Percentiles rank a stretch among this genome's conserved stretches.
These are phyloP conservation scores for Epithemia pelagica DNA, from an alignment of 108 stramenopile genomes.

Conservation along the genomic window DNA sequence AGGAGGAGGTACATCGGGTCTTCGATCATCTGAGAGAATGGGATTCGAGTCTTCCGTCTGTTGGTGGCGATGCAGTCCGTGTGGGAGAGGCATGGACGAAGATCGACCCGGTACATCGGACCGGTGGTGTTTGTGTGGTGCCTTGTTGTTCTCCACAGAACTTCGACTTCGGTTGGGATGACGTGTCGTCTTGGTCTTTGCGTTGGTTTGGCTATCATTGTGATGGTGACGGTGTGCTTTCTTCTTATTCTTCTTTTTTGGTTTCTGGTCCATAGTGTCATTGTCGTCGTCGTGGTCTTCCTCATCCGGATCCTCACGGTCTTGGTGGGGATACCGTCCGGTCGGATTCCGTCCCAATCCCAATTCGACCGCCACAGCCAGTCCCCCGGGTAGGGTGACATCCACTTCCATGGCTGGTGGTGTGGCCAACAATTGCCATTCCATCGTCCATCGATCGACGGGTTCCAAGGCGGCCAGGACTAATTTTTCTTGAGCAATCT, in stretches of 20 bases:
- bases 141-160: not conserved
- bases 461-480: conserved; percentile 53
- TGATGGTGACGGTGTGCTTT: not conserved
- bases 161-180: not conserved
- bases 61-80: not conserved
- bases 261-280: too few species aligned
- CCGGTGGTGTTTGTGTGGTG: too few species aligned
- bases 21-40: too few species aligned
- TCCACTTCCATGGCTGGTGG: conserved; percentile 76
- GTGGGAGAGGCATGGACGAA: not conserved
- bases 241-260: too few species aligned
- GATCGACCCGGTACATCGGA: not conserved
- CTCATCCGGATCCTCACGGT: not conserved
- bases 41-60: too few species aligned
- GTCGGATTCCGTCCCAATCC: conserved; percentile 69
- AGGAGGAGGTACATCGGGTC: not conserved
- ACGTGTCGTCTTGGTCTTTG: not conserved
- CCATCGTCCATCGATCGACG: conserved; percentile 56
- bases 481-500: conserved; percentile 69
- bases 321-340: not conserved
- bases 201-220: not conserved
- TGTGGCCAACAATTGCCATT: conserved; percentile 66
- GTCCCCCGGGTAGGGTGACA: conserved; percentile 72
- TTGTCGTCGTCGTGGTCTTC: not conserved
- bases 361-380: conserved; percentile 68